These are phyloP conservation scores for Ruellia speciosa DNA, from an alignment of 305 asterid species.

Conservation along the genomic window DNA sequence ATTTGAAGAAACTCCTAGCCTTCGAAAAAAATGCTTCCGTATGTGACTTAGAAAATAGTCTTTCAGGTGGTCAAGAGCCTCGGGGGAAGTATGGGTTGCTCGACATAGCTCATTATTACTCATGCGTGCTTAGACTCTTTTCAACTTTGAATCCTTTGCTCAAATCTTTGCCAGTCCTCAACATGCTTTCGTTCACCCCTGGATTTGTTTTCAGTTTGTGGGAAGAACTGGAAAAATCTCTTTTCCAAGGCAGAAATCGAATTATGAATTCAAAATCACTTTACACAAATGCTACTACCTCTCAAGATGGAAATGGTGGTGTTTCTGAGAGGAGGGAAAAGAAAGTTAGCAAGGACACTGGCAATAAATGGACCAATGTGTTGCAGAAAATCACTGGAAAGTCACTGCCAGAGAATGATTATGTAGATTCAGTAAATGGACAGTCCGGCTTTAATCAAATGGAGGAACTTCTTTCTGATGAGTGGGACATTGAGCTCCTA, in stretches of 20 bases:
- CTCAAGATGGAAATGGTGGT: slow-evolving; percentile 36
- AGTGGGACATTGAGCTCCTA: slow-evolving; percentile 66
- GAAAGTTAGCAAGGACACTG: slow-evolving; percentile 45
- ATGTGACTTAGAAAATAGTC: slow-evolving; percentile 27
- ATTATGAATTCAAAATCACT: slow-evolving; percentile 22
- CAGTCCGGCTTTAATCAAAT: slow-evolving; percentile 31
- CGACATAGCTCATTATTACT: slow-evolving; percentile 63
- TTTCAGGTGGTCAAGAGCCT: slow-evolving; percentile 26
- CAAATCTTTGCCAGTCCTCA: slow-evolving; percentile 80
- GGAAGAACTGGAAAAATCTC: slow-evolving; percentile 56
- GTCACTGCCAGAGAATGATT: slow-evolving; percentile 38
- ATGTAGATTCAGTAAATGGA: slow-evolving; percentile 24
- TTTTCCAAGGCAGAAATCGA: slow-evolving; percentile 38
- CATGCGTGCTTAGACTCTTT: slow-evolving; percentile 70
- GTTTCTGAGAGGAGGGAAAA: slow-evolving; percentile 45
- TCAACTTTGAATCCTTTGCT: slow-evolving; percentile 55
- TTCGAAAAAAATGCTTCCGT: slow-evolving; percentile 34
- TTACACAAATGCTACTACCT: slow-evolving; percentile 25
- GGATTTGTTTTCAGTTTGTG: slow-evolving; percentile 74
- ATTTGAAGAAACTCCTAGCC: slow-evolving; percentile 61
- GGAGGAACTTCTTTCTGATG: slow-evolving; percentile 44
- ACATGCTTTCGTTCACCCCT: slow-evolving; percentile 87
- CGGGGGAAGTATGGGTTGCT: slow-evolving; percentile 41
- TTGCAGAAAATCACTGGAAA: slow-evolving; percentile 65
- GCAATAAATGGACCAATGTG: slow-evolving; percentile 70